These are phyloP conservation scores for Gentiana macrophylla DNA, from an alignment of 257 asterid species.

Conservation along the genomic window DNA sequence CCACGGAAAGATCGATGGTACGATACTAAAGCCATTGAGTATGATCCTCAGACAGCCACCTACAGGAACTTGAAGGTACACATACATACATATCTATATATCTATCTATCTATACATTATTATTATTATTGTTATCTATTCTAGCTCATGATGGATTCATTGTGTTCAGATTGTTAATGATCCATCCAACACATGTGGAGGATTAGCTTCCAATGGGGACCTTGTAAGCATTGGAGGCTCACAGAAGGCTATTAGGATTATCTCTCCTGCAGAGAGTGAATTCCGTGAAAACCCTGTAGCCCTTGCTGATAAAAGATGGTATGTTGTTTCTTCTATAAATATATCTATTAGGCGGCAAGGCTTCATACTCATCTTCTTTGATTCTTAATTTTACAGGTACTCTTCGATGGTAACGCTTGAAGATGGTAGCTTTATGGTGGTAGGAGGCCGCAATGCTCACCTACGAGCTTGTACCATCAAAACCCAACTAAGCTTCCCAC, in stretches of 20 bases:
- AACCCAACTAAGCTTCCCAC: constrained; percentile 12
- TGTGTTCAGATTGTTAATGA: constrained; percentile 35
- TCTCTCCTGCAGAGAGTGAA: constrained; percentile 19
- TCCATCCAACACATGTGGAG: constrained; percentile 97
- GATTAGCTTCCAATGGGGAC: constrained; percentile 41
- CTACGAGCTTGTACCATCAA: constrained; percentile 51
- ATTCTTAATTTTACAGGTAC: constrained; percentile 34
- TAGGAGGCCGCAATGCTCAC: constrained; percentile 41
- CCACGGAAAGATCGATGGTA: constrained; percentile 58
- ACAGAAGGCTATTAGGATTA: constrained; percentile 30
- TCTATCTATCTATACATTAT: too few relatives aligned
- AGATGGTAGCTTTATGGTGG: constrained; percentile 29
- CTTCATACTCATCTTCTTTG: neutral
- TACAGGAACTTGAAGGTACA: constrained; percentile 54
- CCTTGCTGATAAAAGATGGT: constrained; percentile 54
- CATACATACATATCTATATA: too few relatives aligned
- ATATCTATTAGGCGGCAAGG: neutral
- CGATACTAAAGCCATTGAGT: constrained; percentile 60
- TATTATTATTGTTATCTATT: too few relatives aligned
- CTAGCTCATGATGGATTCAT: too few relatives aligned
- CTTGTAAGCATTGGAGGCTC: constrained; percentile 70
- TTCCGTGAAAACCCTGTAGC: constrained; percentile 42
- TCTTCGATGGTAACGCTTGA: constrained; percentile 43
- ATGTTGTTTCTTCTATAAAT: neutral
- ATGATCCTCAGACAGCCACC: constrained; percentile 44